Percentiles rank a stretch among this genome's conserved stretches.
These are phyloP conservation scores for Acanthamoeba divionensis DNA, from an alignment of 208 protist genomes.

Conservation along the genomic window DNA sequence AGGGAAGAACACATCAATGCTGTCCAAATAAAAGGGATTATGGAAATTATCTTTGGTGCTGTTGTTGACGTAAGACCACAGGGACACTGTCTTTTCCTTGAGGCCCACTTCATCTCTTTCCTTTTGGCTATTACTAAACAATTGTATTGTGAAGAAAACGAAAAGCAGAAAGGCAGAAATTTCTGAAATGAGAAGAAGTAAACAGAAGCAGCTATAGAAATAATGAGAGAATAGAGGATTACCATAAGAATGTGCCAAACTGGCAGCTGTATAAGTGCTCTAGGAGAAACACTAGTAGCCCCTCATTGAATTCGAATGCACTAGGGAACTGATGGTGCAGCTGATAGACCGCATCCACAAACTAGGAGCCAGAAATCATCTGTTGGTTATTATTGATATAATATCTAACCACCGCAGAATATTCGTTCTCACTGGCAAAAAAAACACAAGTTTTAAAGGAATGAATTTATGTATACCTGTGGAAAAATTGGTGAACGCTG, in stretches of 20 bases:
- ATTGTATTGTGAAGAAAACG: not conserved
- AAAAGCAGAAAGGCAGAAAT: not conserved
- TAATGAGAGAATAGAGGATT: not conserved
- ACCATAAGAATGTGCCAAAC: conserved; percentile 76
- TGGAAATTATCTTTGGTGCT: not conserved
- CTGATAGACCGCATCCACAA: conserved; percentile 93
- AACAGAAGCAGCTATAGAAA: not conserved
- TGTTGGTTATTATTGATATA: too few relatives aligned
- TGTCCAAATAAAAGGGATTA: conserved; percentile 10
- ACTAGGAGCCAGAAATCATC: too few relatives aligned
- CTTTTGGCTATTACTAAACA: conserved; percentile 23
- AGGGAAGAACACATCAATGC: conserved; percentile 25
- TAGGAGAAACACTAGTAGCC: conserved; percentile 83
- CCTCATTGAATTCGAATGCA: conserved; percentile 91
- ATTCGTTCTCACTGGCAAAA: too few relatives aligned
- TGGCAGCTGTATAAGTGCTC: conserved; percentile 84
- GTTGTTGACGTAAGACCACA: conserved; percentile 42
- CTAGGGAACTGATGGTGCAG: conserved; percentile 88
- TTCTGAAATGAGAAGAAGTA: not conserved
- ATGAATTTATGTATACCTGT: conserved; percentile 67
- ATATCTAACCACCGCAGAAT: too few relatives aligned
- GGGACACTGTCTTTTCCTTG: conserved; percentile 36
- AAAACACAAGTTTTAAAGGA: too few relatives aligned
- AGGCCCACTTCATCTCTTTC: not conserved
- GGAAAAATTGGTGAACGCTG: conserved; percentile 89